These are phyloP conservation scores for Pterula multifida DNA, from an alignment of 1,284 basidiomycete species.

Conservation along the genomic window DNA sequence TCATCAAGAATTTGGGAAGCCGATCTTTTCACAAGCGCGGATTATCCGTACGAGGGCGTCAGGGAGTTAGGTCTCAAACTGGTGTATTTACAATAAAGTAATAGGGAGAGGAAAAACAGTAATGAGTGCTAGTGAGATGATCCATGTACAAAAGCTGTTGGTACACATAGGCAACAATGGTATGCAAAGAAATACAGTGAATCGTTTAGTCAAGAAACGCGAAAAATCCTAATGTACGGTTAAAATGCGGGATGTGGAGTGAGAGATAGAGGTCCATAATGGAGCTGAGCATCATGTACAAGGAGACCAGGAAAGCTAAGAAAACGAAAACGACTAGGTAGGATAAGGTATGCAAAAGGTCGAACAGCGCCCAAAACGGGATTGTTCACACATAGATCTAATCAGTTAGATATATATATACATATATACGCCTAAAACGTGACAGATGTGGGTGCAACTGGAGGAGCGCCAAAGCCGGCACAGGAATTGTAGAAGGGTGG, in stretches of 20 bases:
- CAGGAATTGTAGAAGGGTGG: constrained; percentile 11
- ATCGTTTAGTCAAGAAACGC: neutral
- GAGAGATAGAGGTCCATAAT: neutral
- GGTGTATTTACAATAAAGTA: constrained; percentile 40
- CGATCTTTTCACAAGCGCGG: constrained; percentile 26
- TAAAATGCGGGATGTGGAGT: neutral
- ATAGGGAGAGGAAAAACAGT: no score
- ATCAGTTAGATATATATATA: no score
- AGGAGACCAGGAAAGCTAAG: neutral
- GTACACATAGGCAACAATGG: neutral
- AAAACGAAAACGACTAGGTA: neutral
- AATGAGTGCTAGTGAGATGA: no score
- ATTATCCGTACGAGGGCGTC: constrained; percentile 56
- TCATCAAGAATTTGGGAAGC: constrained; percentile 65
- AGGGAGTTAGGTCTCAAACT: constrained; percentile 17
- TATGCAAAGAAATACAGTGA: neutral
- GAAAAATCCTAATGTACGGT: neutral
- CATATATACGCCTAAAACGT: constrained; percentile 6
- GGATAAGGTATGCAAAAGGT: neutral
- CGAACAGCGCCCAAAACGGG: neutral
- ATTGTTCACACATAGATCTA: no score
- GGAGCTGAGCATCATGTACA: neutral
- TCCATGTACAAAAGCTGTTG: neutral
- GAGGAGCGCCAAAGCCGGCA: neutral
- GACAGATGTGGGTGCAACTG: constrained; percentile 13